Percentiles rank a stretch among this genome's conserved stretches.
These are phyloP conservation scores for Pythium folliculosum DNA, from an alignment of 352 stramenopile species.

Conservation along the genomic window DNA sequence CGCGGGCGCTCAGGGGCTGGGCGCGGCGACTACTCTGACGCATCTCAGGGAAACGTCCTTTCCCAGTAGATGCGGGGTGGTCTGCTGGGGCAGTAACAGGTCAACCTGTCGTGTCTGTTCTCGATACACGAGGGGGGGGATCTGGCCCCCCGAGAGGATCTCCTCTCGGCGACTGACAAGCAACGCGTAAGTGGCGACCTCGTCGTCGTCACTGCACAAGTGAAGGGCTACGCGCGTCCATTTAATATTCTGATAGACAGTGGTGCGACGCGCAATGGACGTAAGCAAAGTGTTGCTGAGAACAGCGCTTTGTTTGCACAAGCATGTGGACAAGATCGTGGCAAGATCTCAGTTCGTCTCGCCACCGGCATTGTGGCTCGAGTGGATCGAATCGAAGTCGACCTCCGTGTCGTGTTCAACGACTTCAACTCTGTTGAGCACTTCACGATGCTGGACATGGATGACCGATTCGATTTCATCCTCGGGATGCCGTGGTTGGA, in stretches of 20 bases:
- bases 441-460: conserved; percentile 8
- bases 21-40: neutral
- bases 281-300: conserved; percentile 16
- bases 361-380: neutral
- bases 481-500: conserved; percentile 27
- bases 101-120: conserved; percentile 7
- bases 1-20: neutral
- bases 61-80: conserved; percentile 26
- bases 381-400: neutral
- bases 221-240: conserved; percentile 9
- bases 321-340: conserved; percentile 9
- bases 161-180: conserved; percentile 15
- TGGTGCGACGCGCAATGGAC: conserved; percentile 10
- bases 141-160: conserved; percentile 20
- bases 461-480: conserved; percentile 23
- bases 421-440: conserved; percentile 13
- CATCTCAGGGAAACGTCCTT: conserved; percentile 21
- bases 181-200: conserved; percentile 14
- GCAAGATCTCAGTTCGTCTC: neutral
- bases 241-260: conserved; percentile 19
- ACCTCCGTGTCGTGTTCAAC: conserved; percentile 1
- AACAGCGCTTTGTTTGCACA: conserved; percentile 12
- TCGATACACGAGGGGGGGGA: neutral
- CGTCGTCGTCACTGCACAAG: conserved; percentile 12
- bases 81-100: conserved; percentile 12